Conservation (phyloP, 75 land plant species). For the Azolla pinnata region DNA sequence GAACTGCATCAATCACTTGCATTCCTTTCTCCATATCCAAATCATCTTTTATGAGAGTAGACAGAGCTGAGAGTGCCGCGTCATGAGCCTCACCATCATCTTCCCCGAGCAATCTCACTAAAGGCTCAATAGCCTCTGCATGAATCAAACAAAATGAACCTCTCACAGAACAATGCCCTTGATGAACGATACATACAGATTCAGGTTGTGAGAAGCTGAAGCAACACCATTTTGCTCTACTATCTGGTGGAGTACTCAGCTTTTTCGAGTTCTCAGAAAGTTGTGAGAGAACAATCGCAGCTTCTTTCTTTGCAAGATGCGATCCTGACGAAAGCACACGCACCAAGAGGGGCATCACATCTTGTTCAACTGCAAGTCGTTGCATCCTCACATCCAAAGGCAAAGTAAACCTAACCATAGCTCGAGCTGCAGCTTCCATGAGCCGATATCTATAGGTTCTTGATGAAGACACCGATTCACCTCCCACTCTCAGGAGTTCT, state of each 20-base stretch:
- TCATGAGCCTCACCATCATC: conserved; percentile 35
- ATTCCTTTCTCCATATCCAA: conserved; percentile 36
- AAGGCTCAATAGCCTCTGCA: conserved; percentile 49
- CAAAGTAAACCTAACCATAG: conserved; percentile 42
- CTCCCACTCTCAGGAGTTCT: conserved; percentile 10
- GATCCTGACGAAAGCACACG: conserved; percentile 34
- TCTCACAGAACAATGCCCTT: conserved; percentile 39
- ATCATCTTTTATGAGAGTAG: conserved; percentile 47
- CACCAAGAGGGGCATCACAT: conserved; percentile 37
- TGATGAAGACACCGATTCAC: conserved; percentile 7
- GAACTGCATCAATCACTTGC: conserved; percentile 40
- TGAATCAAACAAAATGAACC: conserved; percentile 51
- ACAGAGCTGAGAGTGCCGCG: conserved; percentile 43
- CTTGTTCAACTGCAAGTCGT: conserved; percentile 34
- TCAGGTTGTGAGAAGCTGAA: conserved; percentile 33
- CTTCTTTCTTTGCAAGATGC: conserved; percentile 31
- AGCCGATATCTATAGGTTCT: conserved; percentile 15
- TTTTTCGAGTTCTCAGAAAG: conserved; percentile 33
- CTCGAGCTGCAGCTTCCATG: conserved; percentile 44
- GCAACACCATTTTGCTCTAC: conserved; percentile 11
- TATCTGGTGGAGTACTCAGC: conserved; percentile 20
- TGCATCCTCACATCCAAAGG: conserved; percentile 31
- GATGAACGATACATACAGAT: conserved; percentile 35
- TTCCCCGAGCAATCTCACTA: conserved; percentile 40
- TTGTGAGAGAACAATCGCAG: conserved; percentile 49